These are phyloP conservation scores for Castanea mollissima DNA, from an alignment of 306 rosid species.

Conservation along the genomic window DNA sequence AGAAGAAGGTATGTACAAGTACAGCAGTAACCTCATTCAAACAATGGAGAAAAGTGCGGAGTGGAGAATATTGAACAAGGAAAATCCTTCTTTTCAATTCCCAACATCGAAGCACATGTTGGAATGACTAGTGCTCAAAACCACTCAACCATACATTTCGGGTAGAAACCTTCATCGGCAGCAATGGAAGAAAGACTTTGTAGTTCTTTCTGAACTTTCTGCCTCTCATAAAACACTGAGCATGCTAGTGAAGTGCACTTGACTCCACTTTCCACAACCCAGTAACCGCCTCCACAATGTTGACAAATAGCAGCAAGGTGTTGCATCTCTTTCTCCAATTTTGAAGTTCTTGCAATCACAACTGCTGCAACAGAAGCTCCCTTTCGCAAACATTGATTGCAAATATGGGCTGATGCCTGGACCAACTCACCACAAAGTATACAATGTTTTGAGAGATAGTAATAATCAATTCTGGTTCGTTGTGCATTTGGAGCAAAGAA, in stretches of 20 bases:
- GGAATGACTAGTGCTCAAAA: conserved; percentile 33
- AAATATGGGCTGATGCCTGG: conserved; percentile 67
- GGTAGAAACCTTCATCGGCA: conserved; percentile 63
- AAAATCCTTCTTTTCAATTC: neutral
- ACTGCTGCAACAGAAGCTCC: conserved; percentile 62
- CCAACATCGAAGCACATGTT: neutral
- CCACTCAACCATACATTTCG: conserved; percentile 76
- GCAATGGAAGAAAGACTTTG: conserved; percentile 65
- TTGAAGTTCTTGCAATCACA: conserved; percentile 64
- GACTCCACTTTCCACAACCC: conserved; percentile 59
- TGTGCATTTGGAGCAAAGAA: conserved; percentile 42
- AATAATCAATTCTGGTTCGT: conserved; percentile 81
- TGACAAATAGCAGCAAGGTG: conserved; percentile 85
- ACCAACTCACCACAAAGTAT: conserved; percentile 78
- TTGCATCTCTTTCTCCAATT: conserved; percentile 83
- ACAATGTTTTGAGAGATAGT: conserved; percentile 91
- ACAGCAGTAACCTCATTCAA: no score
- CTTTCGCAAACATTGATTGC: conserved; percentile 61
- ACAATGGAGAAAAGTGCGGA: no score
- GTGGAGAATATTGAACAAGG: neutral
- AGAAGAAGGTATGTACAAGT: no score
- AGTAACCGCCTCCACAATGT: conserved; percentile 85
- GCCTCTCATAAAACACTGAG: conserved; percentile 76
- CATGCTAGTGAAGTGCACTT: conserved; percentile 88
- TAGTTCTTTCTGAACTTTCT: conserved; percentile 81